Conservation (phyloP, 2,329 filamentous ascomycete genomes). For the Alternaria brassicae region DNA sequence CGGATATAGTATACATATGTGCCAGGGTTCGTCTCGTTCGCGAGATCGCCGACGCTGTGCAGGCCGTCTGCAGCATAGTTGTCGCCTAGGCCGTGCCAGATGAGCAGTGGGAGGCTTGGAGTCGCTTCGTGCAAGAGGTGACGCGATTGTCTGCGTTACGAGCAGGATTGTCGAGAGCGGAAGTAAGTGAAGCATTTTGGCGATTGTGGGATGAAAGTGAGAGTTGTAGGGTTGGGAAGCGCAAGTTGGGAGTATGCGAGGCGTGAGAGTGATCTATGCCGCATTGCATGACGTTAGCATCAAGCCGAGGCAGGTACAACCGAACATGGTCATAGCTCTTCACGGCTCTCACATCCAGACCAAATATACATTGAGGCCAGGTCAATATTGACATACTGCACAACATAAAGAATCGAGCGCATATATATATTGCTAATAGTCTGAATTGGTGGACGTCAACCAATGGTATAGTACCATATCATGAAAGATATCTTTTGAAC, state of each 20-base stretch:
- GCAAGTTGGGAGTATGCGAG: conserved; percentile 13
- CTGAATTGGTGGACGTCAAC: background rate
- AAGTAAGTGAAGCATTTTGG: conserved; percentile 31
- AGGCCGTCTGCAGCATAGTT: conserved; percentile 79
- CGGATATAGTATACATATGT: conserved; percentile 84
- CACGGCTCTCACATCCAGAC: background rate
- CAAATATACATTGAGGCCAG: background rate
- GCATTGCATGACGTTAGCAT: conserved; percentile 31
- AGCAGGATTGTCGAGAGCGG: conserved; percentile 34
- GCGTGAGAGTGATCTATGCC: conserved; percentile 14
- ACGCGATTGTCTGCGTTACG: conserved; percentile 22
- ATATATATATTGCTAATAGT: background rate
- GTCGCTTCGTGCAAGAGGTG: conserved; percentile 15
- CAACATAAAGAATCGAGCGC: background rate
- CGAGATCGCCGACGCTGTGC: conserved; percentile 72
- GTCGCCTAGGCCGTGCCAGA: conserved; percentile 92
- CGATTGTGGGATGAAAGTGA: background rate
- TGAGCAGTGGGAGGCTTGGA: conserved; percentile 73
- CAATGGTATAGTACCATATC: conserved; percentile 24
- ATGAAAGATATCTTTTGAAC: conserved; percentile 29
- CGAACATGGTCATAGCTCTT: conserved; percentile 15
- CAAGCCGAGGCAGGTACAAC: conserved; percentile 21
- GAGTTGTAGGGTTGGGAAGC: conserved; percentile 17
- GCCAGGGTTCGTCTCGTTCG: conserved; percentile 75
- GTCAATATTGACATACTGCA: background rate